phyloP scores from a whole-genome alignment of 352 stramenopile species.

The Aphanomyces euteiches region DNA sequence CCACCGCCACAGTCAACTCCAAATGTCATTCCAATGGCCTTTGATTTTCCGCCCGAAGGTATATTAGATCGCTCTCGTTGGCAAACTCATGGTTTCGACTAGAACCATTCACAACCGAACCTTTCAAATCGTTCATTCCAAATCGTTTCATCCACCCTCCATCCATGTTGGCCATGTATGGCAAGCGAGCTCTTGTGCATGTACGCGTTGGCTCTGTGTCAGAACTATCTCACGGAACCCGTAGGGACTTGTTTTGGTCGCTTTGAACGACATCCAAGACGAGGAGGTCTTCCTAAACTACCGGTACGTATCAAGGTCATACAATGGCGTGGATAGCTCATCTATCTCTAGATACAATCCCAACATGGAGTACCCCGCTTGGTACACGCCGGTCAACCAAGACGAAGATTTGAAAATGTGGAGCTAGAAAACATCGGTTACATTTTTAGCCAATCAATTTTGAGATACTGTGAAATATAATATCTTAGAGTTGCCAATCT shows the following conservation, averaged over 20 bases:
- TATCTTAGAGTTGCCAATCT: not conserved
- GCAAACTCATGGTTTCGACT: not conserved
- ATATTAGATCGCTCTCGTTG: not conserved
- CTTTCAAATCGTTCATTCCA: constrained; percentile 66
- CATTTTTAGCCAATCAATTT: not conserved
- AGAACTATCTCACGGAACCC: not conserved
- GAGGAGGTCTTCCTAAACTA: constrained; percentile 87
- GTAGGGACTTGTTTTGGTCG: constrained; percentile 70
- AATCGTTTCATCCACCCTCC: constrained; percentile 79
- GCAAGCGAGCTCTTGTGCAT: constrained; percentile 80
- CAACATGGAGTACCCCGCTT: constrained; percentile 58
- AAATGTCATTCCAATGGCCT: constrained; percentile 78
- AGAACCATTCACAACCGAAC: constrained; percentile 65
- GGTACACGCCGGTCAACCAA: constrained; percentile 78
- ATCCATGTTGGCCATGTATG: constrained; percentile 76
- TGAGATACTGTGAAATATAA: not conserved
- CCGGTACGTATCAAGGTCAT: constrained; percentile 30
- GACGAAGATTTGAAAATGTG: constrained; percentile 81
- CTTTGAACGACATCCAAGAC: constrained; percentile 72
- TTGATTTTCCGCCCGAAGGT: constrained; percentile 77
- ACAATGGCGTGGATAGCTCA: too few relatives aligned
- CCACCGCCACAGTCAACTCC: constrained; percentile 56
- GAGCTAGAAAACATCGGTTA: constrained; percentile 41
- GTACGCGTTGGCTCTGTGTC: constrained; percentile 37
- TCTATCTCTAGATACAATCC: constrained; percentile 69